Evolutionary conservation across 1,284 basidiomycete species (phyloP), one percentile per base, ranked within the genome.

Genomic region (Sutorius eximius): DNA sequence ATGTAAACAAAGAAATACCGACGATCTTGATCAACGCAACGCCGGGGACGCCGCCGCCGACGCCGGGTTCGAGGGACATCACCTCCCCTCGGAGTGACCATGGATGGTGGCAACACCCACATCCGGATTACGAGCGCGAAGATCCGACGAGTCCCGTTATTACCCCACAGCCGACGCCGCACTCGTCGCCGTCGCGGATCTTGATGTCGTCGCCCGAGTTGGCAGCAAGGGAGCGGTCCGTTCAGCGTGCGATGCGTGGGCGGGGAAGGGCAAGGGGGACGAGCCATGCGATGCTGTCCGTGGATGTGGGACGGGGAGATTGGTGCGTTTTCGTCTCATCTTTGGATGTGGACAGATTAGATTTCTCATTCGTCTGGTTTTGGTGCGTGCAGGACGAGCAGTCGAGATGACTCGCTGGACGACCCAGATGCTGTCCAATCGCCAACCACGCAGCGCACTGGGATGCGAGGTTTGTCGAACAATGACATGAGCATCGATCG

Each of bases 11-110:
- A 18, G 85, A 82, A 50, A 83, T 88, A 45, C 87, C 86, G 13
- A 82, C 82, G 2, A 89, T 89, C 60, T 71, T 87, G 38, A 86
- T 89, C 13, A 81, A 87, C 34, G 70, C 72, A 33, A 74, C 80
- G 52, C 79, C 82, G 0, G 72, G 74, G 30, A 82, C 82, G 0
- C 64, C 69, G 27, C 74, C 42, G 3, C 34, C 13, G 20, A 20
- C 73, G 2, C 15, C 34, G n/a, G 37, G 7, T 5, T 80, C 81
- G 1, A 73, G 78, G 38, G 85, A 87, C 62, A 82, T 86, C 37
- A 78, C 79, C 2, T 79, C 77, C 43, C 77, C 76, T 10, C 70
- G 70, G 13, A 75, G 75, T 32, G 73, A 75, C 13, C 62, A 67
- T 2, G 45, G 40, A 42, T 59, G 63, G 5, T 64, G 61, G n/a